Base-by-base conservation (phyloP, 2,329 filamentous ascomycete species). In the Stagonosporopsis tanaceti region DNA sequence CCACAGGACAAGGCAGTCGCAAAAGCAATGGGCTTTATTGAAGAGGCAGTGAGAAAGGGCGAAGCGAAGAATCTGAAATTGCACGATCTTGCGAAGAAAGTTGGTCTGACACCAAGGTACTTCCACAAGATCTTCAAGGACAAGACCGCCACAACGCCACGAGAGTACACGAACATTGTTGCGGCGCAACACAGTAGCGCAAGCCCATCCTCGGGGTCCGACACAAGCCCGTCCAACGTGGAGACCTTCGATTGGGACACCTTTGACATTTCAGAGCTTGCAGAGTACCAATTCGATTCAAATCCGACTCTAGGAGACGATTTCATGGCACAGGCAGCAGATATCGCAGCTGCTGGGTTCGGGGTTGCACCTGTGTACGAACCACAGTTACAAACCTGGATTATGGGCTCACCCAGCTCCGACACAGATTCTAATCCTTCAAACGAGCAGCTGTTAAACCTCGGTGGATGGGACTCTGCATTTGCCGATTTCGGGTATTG, bases 51-150 rank as follows among this genome's bases (percentile, higher is more conserved):
- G 9, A 56, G 60, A 45, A 63, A 66, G 3, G 56, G 63, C 12
- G 63, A 70, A 15, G 39, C 48, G 1, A 69, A 68, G 11, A 50
- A 50, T 0, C 38, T 77, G 56, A 79, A 73, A 41, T 62, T 85
- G 46, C 77, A 80, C 30, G 75, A 79, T 22, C 74, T 87, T 67
- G 85, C 85, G 7, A 76, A 69, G 40, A 77, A 78, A 65, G 82
- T 81, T 5, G 81, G 82, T 0, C 70, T 87, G 35, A 85, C 84
- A 9, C 82, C 84, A 50, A 82, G 84, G 72, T 84, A 87, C 66
- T 84, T 87, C 47, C 83, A 86, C 64, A 80, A 84, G 24, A 79
- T 84, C 4, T 87, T 87, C 66, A 87, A 85, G 71, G 81, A 80
- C 65, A 80, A 79, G 40, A 80, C 79, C 15, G 84, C 84, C 7